These are phyloP conservation scores for Aspergillus bombycis DNA, from an alignment of 2,329 filamentous ascomycete species.

Conservation along the genomic window DNA sequence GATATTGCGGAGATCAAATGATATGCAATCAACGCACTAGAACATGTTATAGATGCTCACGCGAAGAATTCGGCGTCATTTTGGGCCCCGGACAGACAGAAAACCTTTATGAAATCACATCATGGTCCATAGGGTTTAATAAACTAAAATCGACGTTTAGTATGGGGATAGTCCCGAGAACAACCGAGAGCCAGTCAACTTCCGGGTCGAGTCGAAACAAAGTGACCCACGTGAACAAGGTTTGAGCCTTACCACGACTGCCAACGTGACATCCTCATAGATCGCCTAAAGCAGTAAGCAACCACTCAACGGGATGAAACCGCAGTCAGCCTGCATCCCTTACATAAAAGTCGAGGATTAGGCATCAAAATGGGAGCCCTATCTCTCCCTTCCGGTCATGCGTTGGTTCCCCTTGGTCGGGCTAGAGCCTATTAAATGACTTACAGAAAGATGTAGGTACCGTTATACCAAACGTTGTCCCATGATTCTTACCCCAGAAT, in stretches of 20 bases:
- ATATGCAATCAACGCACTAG: background rate
- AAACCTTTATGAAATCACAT: background rate
- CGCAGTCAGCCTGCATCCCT: background rate
- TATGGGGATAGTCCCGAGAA: background rate
- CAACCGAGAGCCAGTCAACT: background rate
- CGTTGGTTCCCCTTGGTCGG: background rate
- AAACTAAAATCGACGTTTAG: background rate
- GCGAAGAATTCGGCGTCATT: background rate
- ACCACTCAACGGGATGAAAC: background rate
- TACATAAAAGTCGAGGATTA: background rate
- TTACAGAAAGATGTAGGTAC: background rate
- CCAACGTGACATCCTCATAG: background rate
- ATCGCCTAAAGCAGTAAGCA: background rate
- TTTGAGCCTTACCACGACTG: background rate
- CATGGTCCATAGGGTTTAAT: background rate
- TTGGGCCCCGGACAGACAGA: background rate
- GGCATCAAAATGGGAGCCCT: background rate
- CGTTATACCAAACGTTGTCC: background rate
- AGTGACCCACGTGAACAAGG: background rate
- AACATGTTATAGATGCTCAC: background rate
- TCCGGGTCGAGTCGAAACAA: background rate
- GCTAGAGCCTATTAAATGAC: background rate
- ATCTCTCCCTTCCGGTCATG: background rate
- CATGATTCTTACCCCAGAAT: background rate
- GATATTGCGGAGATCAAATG: background rate